These are phyloP conservation scores for Phlebiopsis flavidoalba DNA, from an alignment of 768 basidiomycete species.

Conservation along the genomic window DNA sequence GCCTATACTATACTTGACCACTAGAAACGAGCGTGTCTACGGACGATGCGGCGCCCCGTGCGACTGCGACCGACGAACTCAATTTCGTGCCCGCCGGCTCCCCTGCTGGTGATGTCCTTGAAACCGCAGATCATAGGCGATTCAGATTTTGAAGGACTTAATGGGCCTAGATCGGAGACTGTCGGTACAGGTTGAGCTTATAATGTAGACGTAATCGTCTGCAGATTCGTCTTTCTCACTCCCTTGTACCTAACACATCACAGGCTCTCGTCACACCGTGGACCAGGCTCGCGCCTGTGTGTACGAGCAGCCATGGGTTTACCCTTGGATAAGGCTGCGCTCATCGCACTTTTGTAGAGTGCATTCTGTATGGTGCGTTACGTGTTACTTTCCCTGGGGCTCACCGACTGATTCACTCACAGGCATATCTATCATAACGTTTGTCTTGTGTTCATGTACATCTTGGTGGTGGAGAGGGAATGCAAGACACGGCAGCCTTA, in stretches of 20 bases:
- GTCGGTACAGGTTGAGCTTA: too few species aligned
- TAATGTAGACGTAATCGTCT: too few species aligned
- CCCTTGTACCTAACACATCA: too few species aligned
- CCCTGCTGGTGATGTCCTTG: not conserved
- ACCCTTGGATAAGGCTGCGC: conserved; percentile 5
- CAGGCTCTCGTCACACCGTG: too few species aligned
- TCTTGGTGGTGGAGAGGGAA: not conserved
- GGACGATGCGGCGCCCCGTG: not conserved
- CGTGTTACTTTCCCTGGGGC: not conserved
- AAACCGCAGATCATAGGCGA: not conserved
- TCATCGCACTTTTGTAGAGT: conserved; percentile 6
- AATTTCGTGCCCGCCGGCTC: not conserved
- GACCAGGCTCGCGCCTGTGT: too few species aligned
- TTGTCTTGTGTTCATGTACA: conserved; percentile 6
- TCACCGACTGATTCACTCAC: not conserved
- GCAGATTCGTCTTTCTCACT: too few species aligned
- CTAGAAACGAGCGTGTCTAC: not conserved
- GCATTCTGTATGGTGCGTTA: conserved; percentile 6
- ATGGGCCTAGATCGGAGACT: too few species aligned
- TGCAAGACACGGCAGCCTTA: not conserved
- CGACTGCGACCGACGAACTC: not conserved
- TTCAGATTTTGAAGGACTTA: too few species aligned
- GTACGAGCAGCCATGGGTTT: not conserved
- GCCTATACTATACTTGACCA: not conserved
- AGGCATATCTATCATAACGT: conserved; percentile 5